Base-by-base conservation (phyloP, 768 basidiomycete genomes). In the Auriscalpium microsporum region DNA sequence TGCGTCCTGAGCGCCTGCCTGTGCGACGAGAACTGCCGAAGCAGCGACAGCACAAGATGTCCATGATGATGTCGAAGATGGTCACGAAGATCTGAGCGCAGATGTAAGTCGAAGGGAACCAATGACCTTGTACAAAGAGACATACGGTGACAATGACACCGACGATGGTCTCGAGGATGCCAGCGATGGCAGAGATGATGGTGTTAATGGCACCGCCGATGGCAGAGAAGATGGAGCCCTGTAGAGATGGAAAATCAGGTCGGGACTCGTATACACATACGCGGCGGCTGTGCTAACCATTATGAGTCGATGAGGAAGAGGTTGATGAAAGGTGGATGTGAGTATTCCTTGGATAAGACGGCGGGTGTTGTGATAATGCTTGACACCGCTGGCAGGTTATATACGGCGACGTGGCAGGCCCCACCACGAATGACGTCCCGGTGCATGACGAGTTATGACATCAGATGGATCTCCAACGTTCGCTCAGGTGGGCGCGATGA, bases 211-310 rank as follows among this genome's bases (percentile, higher is more conserved):
- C 83, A 55, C 69, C 64, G 36, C 81, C 84, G 47, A 87, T 86
- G 21, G 84, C 77, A 65, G 82, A 84, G 65, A 86, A 71, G 49
- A 84, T 75, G 33, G 82, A 74, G 50, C 82, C 83, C 83, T 84
- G 59, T 9, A 42, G 4, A 42, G 4, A 42, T 28, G 7, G 5
- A 28, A 28, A 7, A 28, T 28, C 28, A 28, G 28, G 28, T 28
- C 4, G 5, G 28, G n/a, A 28, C 23, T 28, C 23, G 23, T 28
- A 2, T 28, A 28, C 28, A 1, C 28, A 28, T 21, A 21, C 21
- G 7, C 28, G 2, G 28, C 7, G 4, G 28, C 2, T 28, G 28
- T 28, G 7, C 28, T 7, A 7, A 28, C 28, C 28, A 28, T 28
- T 28, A 28, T 28, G 28, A 28, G 2, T 28, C 5, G 7, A 1